Base-by-base conservation (phyloP, 257 asterid genomes). In the Solanum chiquidenum region DNA sequence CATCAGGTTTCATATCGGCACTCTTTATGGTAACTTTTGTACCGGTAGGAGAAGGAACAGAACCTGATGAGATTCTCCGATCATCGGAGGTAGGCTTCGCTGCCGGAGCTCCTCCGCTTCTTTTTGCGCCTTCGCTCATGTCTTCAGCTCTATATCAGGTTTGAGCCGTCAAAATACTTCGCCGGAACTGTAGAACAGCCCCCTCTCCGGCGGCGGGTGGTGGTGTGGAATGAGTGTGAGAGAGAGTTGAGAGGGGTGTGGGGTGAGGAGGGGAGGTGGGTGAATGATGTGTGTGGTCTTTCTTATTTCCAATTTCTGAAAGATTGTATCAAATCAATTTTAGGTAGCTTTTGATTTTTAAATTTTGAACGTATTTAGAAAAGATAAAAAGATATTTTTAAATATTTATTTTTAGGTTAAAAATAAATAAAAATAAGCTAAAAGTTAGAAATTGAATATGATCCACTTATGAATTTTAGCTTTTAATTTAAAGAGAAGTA, bases 1-100 rank as follows among this genome's bases (percentile, higher is more conserved):
- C 87, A 85, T 97, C 99, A 44, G 94, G 96, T 88, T 95, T 95
- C 99, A 97, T 97, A 88, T 97, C 99, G 2, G 99, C 98, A 89
- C 98, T 97, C 91, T 97, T 97, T 62, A 97, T 95, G 87, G 91
- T 87, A 83, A 93, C 94, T 87, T 97, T 97, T 91, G 94, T 93
- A 29, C 92, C 94, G 55, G 93, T 34, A 38, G 90, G 83, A 31
- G 86, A 42, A 33, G 91, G 83, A 21, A 83, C 89, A 66, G 98
- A 89, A 83, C 92, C 93, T 87, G 94, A 87, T 40, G 93, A 87
- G 18, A 93, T 88, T 88, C 91, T 92, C 88, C 95, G 97, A 90
- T 94, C 98, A 46, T 91, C 94, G 91, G 91, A 9, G 83, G 92
- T 86, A 55, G 93, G 71, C 88, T 80, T 89, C 55, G 89, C 49